These are phyloP conservation scores for Hansenula lynferdii DNA, from an alignment of 1,139 yeast species.

Conservation along the genomic window DNA sequence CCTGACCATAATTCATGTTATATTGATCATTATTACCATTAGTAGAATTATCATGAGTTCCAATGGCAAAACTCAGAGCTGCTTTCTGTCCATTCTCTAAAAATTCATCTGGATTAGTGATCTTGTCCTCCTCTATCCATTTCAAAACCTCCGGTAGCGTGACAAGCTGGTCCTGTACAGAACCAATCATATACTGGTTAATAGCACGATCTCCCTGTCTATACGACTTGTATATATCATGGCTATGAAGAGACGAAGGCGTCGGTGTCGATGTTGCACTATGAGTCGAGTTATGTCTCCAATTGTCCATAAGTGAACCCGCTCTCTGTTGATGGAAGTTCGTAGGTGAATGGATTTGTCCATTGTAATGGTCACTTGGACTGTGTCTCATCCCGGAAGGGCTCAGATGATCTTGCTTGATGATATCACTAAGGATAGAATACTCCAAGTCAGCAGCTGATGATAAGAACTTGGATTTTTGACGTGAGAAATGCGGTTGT, in stretches of 20 bases:
- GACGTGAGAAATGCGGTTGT: not conserved
- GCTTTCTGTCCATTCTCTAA: constrained; percentile 29
- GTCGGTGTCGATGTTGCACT: constrained; percentile 13
- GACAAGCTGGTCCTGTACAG: constrained; percentile 26
- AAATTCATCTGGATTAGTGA: constrained; percentile 30
- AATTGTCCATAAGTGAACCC: not conserved
- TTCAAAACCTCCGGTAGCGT: constrained; percentile 54
- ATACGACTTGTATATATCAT: constrained; percentile 19
- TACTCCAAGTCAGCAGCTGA: constrained; percentile 80
- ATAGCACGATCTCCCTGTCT: constrained; percentile 30
- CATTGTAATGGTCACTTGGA: constrained; percentile 13
- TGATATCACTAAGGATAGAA: constrained; percentile 67
- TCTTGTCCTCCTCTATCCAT: constrained; percentile 40
- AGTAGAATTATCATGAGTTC: constrained; percentile 27
- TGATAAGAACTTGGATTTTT: constrained; percentile 44
- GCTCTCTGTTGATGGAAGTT: not conserved
- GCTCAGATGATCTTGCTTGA: constrained; percentile 41
- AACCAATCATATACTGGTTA: constrained; percentile 57
- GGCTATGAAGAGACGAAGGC: constrained; percentile 7
- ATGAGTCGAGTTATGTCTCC: constrained; percentile 7
- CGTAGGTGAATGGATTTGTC: constrained; percentile 1
- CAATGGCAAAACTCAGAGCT: constrained; percentile 51
- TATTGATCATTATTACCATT: not conserved
- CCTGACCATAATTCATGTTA: not conserved
- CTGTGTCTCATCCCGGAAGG: constrained; percentile 18